Conservation (phyloP, 2,329 filamentous ascomycete species). For the Fusarium heterosporum region DNA sequence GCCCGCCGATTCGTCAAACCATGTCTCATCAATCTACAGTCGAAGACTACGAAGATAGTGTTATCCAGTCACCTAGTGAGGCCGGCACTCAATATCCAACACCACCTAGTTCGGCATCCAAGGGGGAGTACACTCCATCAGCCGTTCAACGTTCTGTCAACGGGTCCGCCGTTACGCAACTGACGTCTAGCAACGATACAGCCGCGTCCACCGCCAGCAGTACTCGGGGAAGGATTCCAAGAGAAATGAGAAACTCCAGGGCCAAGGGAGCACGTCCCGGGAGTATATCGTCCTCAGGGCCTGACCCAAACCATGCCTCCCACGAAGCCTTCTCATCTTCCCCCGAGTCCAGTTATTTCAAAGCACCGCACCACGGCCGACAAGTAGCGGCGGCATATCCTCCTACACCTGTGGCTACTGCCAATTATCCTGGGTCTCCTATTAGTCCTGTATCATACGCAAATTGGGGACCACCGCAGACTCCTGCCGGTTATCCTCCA, state of each 20-base stretch:
- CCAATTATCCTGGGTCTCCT: conserved; percentile 30
- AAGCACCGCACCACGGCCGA: conserved; percentile 16
- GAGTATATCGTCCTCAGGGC: conserved; percentile 22
- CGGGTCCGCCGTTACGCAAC: conserved; percentile 40
- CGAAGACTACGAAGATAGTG: conserved; percentile 19
- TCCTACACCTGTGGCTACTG: conserved; percentile 8
- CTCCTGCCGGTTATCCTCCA: conserved; percentile 30
- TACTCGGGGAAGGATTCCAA: conserved; percentile 13
- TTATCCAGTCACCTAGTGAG: conserved; percentile 14
- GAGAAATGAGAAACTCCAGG: conserved; percentile 24
- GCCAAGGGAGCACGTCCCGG: conserved; percentile 23
- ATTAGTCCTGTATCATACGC: conserved; percentile 10
- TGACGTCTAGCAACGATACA: conserved; percentile 23
- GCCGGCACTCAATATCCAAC: conserved; percentile 24
- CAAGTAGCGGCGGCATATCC: conserved; percentile 14
- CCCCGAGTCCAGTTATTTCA: conserved; percentile 30
- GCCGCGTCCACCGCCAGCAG: conserved; percentile 6
- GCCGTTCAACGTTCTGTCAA: conserved; percentile 15
- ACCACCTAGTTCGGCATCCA: conserved; percentile 32
- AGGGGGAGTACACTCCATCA: conserved; percentile 19
- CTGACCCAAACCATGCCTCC: conserved; percentile 22
- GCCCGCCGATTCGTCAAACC: background rate
- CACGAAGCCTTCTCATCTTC: conserved; percentile 28
- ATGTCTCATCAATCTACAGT: conserved; percentile 7
- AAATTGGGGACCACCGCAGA: conserved; percentile 25